Evolutionary conservation across 345 rosid genomes (phyloP), one percentile per base, ranked within the genome.

Genomic region (Schrenkiella parvula): DNA sequence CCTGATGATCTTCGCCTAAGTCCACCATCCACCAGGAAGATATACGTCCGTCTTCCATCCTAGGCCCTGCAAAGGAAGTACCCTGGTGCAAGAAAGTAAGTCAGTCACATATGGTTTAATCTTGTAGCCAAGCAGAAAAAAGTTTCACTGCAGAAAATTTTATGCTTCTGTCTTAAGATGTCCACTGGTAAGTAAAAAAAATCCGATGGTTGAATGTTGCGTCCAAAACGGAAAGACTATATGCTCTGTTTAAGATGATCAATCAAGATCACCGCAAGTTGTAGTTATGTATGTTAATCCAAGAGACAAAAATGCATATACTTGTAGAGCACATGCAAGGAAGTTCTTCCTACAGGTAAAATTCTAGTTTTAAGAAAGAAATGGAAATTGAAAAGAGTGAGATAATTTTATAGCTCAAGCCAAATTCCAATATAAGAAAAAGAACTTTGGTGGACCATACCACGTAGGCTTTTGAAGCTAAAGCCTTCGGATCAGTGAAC

Each of bases 11-110:
- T 83, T 87, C 79, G 66, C 98, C 97, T 22, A 93, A 70, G 80
- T 91, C 98, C 67, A 93, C 84, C 91, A 84, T 82, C 98, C 98
- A 93, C 98, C 98, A 93, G 0, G 96, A 77, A 59, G 80, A 81
- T 66, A 73, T 82, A 23, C 22, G 78, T 28, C 97, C 92, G 13
- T 81, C 78, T 82, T 95, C 97, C 73, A 85, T 79, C 37, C 96
- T 85, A 55, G 97, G 89, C 70, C 99, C 97, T 35, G 98, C 83
- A 75, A 85, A 88, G 66, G 83, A 92, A 42, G 90, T 89, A 41
- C 97, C 97, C 99, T 95, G 43, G 44, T n/a, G 50, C 47, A 66
- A 32, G 55, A 31, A 32, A 7, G 15, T 4, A 63, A 13, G 14
- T 46, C 1, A 35, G 64, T 34, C 8, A 54, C 8, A 54, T 32